Evolutionary conservation across 371 early-diverging fungal genomes (phyloP).

Genomic region (Choanephora cucurbitarum): DNA sequence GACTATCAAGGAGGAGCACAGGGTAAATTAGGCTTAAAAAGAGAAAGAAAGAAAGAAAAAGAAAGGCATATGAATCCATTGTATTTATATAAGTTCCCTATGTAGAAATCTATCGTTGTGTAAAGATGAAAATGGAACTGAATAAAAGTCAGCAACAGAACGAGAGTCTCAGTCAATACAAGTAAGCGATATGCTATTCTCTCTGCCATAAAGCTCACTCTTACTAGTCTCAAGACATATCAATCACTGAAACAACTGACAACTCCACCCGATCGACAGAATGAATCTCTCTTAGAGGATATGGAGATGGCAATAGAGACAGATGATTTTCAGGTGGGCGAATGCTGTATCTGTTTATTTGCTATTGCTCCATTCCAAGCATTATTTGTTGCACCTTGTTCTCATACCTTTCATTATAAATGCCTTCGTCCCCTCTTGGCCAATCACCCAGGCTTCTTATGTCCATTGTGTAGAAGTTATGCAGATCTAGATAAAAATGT

Average conservation of each 20-base stretch:
- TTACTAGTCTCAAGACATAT: slow-evolving; percentile 17
- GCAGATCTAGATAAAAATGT: slow-evolving; percentile 82
- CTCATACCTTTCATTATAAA: slow-evolving; percentile 94
- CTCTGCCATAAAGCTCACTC: not conserved
- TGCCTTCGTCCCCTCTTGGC: slow-evolving; percentile 73
- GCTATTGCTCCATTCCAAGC: slow-evolving; percentile 89
- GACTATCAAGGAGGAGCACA: slow-evolving; percentile 93
- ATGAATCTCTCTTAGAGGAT: slow-evolving; percentile 10
- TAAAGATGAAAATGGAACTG: slow-evolving; percentile 76
- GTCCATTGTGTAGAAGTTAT: slow-evolving; percentile 93
- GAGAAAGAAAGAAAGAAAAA: not conserved
- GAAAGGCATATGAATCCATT: not conserved
- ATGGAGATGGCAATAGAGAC: not conserved
- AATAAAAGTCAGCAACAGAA: slow-evolving; percentile 62
- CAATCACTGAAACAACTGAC: slow-evolving; percentile 18
- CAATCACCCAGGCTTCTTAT: slow-evolving; percentile 77
- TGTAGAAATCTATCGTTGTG: slow-evolving; percentile 68
- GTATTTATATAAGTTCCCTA: not conserved
- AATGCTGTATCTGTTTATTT: slow-evolving; percentile 96
- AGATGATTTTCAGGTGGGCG: slow-evolving; percentile 42
- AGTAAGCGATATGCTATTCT: slow-evolving; percentile 6
- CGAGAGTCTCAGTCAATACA: slow-evolving; percentile 54
- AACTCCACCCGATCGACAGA: slow-evolving; percentile 7
- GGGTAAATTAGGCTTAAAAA: slow-evolving; percentile 45
- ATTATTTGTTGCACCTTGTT: slow-evolving; percentile 94